These are phyloP conservation scores for Flaveria brownii DNA, from an alignment of 129 eudicot genomes.

Conservation along the genomic window DNA sequence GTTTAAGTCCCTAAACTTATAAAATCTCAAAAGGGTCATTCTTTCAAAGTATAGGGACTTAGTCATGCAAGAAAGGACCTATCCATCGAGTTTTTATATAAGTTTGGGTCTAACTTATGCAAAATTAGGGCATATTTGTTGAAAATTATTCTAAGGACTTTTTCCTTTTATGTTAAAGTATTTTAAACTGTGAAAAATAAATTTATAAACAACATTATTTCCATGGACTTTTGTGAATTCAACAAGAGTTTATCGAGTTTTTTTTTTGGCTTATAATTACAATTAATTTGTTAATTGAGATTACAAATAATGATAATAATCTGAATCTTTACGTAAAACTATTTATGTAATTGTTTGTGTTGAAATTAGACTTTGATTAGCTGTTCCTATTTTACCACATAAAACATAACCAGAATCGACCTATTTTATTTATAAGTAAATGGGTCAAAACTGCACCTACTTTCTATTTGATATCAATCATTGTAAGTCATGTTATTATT, in stretches of 20 bases:
- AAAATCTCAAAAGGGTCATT: background rate
- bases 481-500: background rate
- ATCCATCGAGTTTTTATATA: background rate
- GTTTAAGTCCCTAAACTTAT: background rate
- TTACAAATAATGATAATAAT: background rate
- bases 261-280: too few species aligned
- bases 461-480: background rate
- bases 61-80: background rate
- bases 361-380: background rate
- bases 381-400: background rate
- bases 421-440: background rate
- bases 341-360: background rate
- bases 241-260: too few species aligned
- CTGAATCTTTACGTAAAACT: background rate
- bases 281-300: background rate
- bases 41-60: background rate
- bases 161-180: background rate
- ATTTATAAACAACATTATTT: too few species aligned
- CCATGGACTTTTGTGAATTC: too few species aligned
- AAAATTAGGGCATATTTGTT: too few species aligned
- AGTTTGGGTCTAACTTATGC: too few species aligned
- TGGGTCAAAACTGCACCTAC: background rate
- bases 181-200: too few species aligned
- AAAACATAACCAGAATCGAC: background rate
- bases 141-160: background rate